Conservation (phyloP, 1,284 basidiomycete species). For the Pseudozyma tsukubaensis region DNA sequence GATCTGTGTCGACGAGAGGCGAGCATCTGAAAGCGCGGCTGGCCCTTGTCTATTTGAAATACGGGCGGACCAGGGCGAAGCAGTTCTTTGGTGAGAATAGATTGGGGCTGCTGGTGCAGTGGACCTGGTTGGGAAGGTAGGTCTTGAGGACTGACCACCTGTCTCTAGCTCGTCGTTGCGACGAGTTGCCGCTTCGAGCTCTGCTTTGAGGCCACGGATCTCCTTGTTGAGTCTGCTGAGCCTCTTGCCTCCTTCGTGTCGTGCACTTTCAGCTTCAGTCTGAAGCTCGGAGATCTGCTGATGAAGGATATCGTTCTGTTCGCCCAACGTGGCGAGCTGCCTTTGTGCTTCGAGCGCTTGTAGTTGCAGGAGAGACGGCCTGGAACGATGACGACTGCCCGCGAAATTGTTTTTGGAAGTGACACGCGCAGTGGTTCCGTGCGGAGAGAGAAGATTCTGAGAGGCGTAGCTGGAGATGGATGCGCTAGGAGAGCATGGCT, state of each 20-base stretch:
- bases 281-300: constrained; percentile 61
- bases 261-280: constrained; percentile 52
- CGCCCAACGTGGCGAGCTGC: constrained; percentile 53
- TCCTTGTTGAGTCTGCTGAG: constrained; percentile 55
- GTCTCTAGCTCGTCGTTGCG: constrained; percentile 59
- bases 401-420: constrained; percentile 2
- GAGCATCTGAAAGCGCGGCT: not conserved
- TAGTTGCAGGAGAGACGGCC: constrained; percentile 32
- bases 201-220: constrained; percentile 57
- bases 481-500: constrained; percentile 44
- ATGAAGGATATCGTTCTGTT: constrained; percentile 59
- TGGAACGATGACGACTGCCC: constrained; percentile 26
- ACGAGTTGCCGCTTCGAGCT: constrained; percentile 53
- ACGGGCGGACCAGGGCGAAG: constrained; percentile 7
- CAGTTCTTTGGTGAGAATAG: not conserved
- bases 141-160: not conserved
- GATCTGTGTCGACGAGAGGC: not conserved
- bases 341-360: constrained; percentile 50
- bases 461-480: constrained; percentile 42
- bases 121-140: constrained; percentile 10
- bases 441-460: constrained; percentile 20
- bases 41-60: not conserved
- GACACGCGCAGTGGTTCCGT: constrained; percentile 1
- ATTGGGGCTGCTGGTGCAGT: constrained; percentile 2
- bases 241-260: constrained; percentile 48